Evolutionary conservation across 352 stramenopile species (phyloP).

Genomic region (Pythium rhizo-oryzae): DNA sequence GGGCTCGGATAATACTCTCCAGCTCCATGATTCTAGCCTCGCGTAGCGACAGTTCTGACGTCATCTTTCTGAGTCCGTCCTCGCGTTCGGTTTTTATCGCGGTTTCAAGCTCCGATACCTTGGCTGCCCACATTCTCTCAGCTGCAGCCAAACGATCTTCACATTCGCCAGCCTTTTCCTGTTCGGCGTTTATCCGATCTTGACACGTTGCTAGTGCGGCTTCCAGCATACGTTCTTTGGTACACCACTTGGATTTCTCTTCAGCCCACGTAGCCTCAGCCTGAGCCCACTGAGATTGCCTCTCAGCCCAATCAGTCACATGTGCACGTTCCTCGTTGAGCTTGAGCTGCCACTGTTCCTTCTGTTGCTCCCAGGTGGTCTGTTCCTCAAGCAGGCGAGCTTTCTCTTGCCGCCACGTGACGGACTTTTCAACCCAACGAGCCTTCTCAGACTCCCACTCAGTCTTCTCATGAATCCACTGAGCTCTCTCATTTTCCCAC

Average conservation of each 20-base stretch:
- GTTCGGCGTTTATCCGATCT: not conserved
- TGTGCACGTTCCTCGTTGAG: not conserved
- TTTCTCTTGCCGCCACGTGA: not conserved
- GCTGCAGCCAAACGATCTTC: not conserved
- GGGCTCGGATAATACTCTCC: not conserved
- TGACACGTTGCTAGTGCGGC: not conserved
- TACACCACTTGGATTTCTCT: conserved; percentile 1
- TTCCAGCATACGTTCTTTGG: not conserved
- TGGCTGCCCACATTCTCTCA: not conserved
- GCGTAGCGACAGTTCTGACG: not conserved
- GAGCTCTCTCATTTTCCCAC: conserved; percentile 1
- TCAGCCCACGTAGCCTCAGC: conserved; percentile 1
- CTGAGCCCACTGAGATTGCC: conserved; percentile 1
- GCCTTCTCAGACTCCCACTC: conserved; percentile 3
- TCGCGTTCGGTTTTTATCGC: not conserved
- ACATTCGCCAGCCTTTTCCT: not conserved
- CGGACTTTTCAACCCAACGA: not conserved
- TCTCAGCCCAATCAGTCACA: not conserved
- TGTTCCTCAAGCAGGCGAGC: not conserved
- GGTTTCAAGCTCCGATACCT: conserved; percentile 1
- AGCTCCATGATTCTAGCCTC: conserved; percentile 1
- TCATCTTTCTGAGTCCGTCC: not conserved
- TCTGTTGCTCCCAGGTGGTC: not conserved
- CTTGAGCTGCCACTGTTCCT: not conserved
- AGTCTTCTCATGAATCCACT: not conserved